Conservation (phyloP, 805 yeast genomes). For the Wickerhamiella cacticola region DNA sequence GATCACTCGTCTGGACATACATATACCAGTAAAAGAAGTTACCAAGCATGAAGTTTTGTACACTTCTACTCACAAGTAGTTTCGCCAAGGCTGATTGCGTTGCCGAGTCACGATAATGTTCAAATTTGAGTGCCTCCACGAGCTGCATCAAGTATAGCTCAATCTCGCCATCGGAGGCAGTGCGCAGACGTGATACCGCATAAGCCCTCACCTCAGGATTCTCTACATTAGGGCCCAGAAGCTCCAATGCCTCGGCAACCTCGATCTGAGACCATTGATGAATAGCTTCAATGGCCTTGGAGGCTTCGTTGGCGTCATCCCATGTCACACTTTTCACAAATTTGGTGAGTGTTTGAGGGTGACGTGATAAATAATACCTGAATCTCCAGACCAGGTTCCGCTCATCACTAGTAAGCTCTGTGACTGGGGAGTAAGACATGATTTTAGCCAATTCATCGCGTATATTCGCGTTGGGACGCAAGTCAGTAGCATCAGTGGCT, state of each 20-base stretch:
- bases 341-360: conserved; percentile 60
- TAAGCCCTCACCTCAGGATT: conserved; percentile 65
- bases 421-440: conserved; percentile 69
- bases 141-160: conserved; percentile 74
- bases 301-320: conserved; percentile 70
- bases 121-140: conserved; percentile 85
- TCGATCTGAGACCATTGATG: conserved; percentile 65
- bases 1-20: conserved; percentile 67
- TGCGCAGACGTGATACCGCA: conserved; percentile 72
- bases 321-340: conserved; percentile 80
- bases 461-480: conserved; percentile 76
- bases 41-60: conserved; percentile 54
- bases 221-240: conserved; percentile 65
- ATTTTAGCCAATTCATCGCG: conserved; percentile 63
- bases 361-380: conserved; percentile 64
- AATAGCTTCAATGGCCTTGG: conserved; percentile 62
- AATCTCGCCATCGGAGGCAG: conserved; percentile 70
- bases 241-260: conserved; percentile 74
- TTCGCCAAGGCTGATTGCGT: conserved; percentile 31
- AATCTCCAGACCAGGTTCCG: conserved; percentile 85
- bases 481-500: conserved; percentile 58
- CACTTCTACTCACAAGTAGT: conserved; percentile 62
- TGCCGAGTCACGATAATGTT: conserved; percentile 28
- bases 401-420: conserved; percentile 67
- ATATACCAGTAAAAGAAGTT: conserved; percentile 86